phyloP scores from a whole-genome alignment of 805 yeast species.

The Metschnikowia koreensis region DNA sequence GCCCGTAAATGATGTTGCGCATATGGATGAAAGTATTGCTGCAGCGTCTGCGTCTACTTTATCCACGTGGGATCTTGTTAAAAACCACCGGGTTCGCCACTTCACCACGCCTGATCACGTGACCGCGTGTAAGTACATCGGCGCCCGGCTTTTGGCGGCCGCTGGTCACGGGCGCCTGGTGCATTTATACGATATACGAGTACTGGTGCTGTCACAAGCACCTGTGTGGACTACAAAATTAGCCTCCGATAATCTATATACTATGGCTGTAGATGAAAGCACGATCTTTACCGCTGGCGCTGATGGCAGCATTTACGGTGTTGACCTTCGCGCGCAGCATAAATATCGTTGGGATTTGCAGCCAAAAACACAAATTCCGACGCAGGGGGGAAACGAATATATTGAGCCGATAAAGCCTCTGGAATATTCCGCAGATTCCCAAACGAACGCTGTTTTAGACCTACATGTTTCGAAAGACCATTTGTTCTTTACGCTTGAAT shows the following conservation, averaged over 20 bases:
- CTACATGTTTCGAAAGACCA: background rate
- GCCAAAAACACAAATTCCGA: background rate
- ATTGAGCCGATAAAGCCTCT: background rate
- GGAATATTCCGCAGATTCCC: background rate
- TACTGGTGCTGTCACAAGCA: background rate
- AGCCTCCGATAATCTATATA: slow-evolving; percentile 16
- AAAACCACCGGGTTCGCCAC: slow-evolving; percentile 9
- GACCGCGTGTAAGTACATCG: slow-evolving; percentile 11
- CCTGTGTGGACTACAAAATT: slow-evolving; percentile 14
- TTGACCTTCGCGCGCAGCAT: slow-evolving; percentile 17
- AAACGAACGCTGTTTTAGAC: slow-evolving; percentile 8
- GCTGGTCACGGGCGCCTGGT: slow-evolving; percentile 18
- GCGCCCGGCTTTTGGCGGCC: slow-evolving; percentile 14
- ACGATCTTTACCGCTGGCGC: slow-evolving; percentile 17
- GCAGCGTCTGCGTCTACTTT: slow-evolving; percentile 14
- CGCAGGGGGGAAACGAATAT: background rate
- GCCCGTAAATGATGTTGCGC: slow-evolving; percentile 14
- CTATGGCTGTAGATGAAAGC: slow-evolving; percentile 13
- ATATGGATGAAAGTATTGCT: slow-evolving; percentile 4
- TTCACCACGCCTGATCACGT: slow-evolving; percentile 12
- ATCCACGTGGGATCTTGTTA: slow-evolving; percentile 17
- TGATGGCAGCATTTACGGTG: slow-evolving; percentile 16
- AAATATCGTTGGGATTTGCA: slow-evolving; percentile 8
- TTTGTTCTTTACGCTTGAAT: slow-evolving; percentile 6
- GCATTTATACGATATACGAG: slow-evolving; percentile 16